Base-by-base conservation (phyloP, 331 rosid genomes). In the Telfairia occidentalis region DNA sequence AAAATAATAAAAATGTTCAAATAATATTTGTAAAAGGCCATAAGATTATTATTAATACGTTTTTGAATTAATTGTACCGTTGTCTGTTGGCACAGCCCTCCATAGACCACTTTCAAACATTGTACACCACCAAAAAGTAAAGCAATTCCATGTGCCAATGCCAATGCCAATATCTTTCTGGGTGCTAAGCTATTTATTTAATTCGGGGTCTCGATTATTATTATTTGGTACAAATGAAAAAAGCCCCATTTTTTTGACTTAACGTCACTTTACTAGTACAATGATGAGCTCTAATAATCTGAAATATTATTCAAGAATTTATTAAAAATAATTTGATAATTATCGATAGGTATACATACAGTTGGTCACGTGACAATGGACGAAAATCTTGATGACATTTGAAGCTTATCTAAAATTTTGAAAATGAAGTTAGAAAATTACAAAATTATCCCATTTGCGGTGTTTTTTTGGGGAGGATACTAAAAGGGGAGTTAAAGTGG, bases 61-160 rank as follows among this genome's bases (percentile, higher is more conserved):
- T 21, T 66, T 66, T 40, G 28, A 66, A 37, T 40, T 66, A 38
- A 66, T 23, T 42, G 73, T 21, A 66, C 73, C 46, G 52, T 66
- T 38, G 52, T 66, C 34, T 40, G 73, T 66, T 37, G 73, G 73
- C 73, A 40, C 73, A 66, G 11, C 32, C 73, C 73, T 60, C 69
- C 40, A 60, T 60, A 60, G 69, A 30, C 69, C 69, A 60, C 71
- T 18, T 35, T n/a, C 16, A 34, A 34, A 63, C 11, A 34, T n/a
- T 16, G 21, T 9, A 19, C 48, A 63, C 10, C 26, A 37, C 73
- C 34, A 66, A 66, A 66, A 40, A 40, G 73, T 34, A 10, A 40
- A 66, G 35, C 73, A 66, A 23, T 9, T 66, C 11, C 73, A 66
- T 66, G 73, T 66, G 73, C 49, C 28, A 52, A 28, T 10, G 49